These are phyloP conservation scores for Nephelium lappaceum DNA, from an alignment of 345 rosid species.

Conservation along the genomic window DNA sequence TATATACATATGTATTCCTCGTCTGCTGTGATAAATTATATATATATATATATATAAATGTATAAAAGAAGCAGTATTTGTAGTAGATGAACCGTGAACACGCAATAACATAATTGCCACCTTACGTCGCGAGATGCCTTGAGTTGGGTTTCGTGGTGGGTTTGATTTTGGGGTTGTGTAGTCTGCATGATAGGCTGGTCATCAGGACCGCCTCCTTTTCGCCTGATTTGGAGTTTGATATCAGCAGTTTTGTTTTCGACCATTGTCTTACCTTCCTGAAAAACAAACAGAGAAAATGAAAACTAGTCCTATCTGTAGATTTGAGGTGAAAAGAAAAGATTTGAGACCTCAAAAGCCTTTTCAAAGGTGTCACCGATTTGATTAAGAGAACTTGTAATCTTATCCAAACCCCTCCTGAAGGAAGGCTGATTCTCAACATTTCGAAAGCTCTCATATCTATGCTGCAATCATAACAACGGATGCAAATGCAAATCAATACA, in stretches of 20 bases:
- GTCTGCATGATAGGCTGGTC: slow-evolving; percentile 38
- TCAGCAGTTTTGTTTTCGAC: slow-evolving; percentile 81
- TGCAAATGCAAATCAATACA: too few species aligned
- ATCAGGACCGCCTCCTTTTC: slow-evolving; percentile 55
- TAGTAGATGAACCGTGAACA: slow-evolving; percentile 37
- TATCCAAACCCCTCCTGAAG: slow-evolving; percentile 67
- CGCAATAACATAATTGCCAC: slow-evolving; percentile 59
- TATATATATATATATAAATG: too few species aligned
- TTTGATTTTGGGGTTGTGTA: slow-evolving; percentile 37
- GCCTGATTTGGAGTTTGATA: slow-evolving; percentile 70
- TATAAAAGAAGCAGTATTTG: neutral
- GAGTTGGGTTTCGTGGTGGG: slow-evolving; percentile 79
- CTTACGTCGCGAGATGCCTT: slow-evolving; percentile 99
- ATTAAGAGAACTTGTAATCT: slow-evolving; percentile 72
- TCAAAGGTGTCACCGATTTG: slow-evolving; percentile 89
- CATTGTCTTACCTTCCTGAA: slow-evolving; percentile 84
- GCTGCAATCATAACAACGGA: slow-evolving; percentile 27
- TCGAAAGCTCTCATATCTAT: slow-evolving; percentile 42
- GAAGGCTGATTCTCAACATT: slow-evolving; percentile 66
- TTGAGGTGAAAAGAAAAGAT: neutral
- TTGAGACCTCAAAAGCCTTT: slow-evolving; percentile 72
- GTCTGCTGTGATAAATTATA: neutral
- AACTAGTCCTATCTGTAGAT: neutral
- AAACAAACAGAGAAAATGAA: slow-evolving; percentile 9
- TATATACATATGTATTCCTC: neutral